A percentile compares a stretch with the other conserved stretches of the same genome.
Evolutionary conservation across 768 basidiomycete genomes (phyloP).

Genomic region (Hydnomerulius pinastri): DNA sequence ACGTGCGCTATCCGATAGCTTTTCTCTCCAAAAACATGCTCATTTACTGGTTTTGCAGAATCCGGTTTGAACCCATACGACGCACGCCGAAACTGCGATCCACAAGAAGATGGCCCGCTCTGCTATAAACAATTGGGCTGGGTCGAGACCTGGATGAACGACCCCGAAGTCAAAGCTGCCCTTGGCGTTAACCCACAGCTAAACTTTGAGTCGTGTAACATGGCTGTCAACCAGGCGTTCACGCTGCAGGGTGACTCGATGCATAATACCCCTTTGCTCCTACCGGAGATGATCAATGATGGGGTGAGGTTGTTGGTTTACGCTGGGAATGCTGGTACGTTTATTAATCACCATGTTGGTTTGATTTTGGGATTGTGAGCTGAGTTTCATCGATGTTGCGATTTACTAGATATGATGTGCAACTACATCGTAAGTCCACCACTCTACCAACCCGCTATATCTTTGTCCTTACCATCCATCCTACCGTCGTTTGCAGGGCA

Average conservation of each 20-base stretch:
- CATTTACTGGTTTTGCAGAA: no score
- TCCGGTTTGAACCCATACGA: conserved; percentile 90
- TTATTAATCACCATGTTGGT: neutral
- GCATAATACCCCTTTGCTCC: conserved; percentile 76
- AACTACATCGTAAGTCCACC: conserved; percentile 69
- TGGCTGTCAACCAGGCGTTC: conserved; percentile 82
- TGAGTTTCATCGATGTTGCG: conserved; percentile 14
- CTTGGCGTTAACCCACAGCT: conserved; percentile 67
- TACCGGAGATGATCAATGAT: conserved; percentile 79
- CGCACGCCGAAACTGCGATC: conserved; percentile 75
- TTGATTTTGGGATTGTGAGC: conserved; percentile 3
- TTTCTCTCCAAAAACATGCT: no score
- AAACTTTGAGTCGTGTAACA: conserved; percentile 73
- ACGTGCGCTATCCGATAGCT: conserved; percentile 44
- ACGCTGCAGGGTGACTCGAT: conserved; percentile 80
- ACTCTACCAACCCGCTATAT: no score
- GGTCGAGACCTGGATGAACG: conserved; percentile 90
- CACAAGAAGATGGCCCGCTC: conserved; percentile 62
- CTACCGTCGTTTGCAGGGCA: conserved; percentile 54
- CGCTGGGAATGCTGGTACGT: conserved; percentile 79
- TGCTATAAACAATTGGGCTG: conserved; percentile 83
- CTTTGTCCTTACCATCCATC: neutral
- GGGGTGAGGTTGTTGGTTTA: conserved; percentile 88
- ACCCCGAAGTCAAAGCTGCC: conserved; percentile 70
- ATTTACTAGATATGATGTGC: conserved; percentile 74